These are phyloP conservation scores for Pleurotus sapidus DNA, from an alignment of 768 basidiomycete genomes.

Conservation along the genomic window DNA sequence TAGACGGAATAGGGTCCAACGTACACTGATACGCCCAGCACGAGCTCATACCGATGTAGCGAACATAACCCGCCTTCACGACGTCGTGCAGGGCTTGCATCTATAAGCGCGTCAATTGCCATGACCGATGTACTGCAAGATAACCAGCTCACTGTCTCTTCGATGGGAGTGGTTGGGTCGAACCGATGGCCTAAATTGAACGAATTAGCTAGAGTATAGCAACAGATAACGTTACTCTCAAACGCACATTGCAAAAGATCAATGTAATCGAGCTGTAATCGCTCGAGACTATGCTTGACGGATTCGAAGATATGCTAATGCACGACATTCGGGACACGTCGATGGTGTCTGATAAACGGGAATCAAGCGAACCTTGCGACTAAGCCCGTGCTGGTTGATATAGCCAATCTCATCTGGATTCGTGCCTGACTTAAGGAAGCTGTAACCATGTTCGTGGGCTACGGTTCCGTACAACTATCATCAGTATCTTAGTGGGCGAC, in stretches of 20 bases:
- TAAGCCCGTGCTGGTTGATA: conserved; percentile 50
- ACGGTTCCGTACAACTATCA: conserved; percentile 35
- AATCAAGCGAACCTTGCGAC: conserved; percentile 33
- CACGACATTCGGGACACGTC: not conserved
- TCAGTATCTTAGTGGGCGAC: no score
- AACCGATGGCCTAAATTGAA: conserved; percentile 45
- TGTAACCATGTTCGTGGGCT: conserved; percentile 14
- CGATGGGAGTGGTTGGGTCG: conserved; percentile 55
- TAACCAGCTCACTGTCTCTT: conserved; percentile 38
- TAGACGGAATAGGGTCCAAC: not conserved
- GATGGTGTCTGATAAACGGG: not conserved
- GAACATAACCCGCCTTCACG: conserved; percentile 60
- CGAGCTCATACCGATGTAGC: conserved; percentile 59
- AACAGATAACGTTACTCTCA: not conserved
- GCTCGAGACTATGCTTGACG: conserved; percentile 56
- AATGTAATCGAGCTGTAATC: conserved; percentile 74
- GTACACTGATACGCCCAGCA: conserved; percentile 55
- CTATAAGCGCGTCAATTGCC: conserved; percentile 18
- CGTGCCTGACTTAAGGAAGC: conserved; percentile 7
- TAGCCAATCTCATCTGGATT: conserved; percentile 40
- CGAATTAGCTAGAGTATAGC: no score
- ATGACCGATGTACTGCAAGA: no score
- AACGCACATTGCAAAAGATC: conserved; percentile 67
- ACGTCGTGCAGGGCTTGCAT: conserved; percentile 72
- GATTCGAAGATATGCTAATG: conserved; percentile 69